Conservation (phyloP, 805 yeast species). For the Lachancea nothofagi region DNA sequence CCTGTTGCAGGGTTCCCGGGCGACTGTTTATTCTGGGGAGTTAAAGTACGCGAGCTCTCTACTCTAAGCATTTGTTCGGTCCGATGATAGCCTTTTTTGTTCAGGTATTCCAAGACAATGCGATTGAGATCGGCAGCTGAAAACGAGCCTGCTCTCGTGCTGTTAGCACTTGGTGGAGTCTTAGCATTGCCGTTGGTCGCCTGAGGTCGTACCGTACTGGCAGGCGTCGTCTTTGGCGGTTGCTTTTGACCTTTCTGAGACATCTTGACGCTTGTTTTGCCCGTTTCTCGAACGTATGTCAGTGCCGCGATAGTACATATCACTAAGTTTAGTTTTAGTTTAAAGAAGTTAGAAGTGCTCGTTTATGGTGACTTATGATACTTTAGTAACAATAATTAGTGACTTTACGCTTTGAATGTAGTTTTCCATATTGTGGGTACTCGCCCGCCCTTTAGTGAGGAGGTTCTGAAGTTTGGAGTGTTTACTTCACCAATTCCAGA, state of each 20-base stretch:
- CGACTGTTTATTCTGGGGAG: conserved; percentile 45
- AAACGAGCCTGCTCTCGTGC: conserved; percentile 31
- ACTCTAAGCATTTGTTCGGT: conserved; percentile 92
- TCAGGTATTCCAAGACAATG: conserved; percentile 86
- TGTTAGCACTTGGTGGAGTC: conserved; percentile 10
- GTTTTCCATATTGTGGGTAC: no score
- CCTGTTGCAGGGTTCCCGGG: conserved; percentile 44
- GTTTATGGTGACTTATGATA: no score
- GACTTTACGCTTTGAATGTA: no score
- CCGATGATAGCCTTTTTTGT: conserved; percentile 87
- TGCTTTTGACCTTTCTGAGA: conserved; percentile 12
- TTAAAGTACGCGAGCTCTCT: conserved; percentile 63
- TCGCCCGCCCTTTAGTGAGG: no score
- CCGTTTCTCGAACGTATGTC: no score
- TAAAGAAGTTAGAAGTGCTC: no score
- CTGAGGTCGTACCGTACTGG: conserved; percentile 10
- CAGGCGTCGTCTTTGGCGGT: conserved; percentile 7
- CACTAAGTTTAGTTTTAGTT: no score
- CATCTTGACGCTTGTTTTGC: conserved; percentile 4
- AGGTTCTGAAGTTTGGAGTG: no score
- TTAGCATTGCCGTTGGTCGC: conserved; percentile 13
- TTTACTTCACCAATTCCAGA: no score
- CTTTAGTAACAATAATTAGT: no score
- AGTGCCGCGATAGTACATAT: no score
- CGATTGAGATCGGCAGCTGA: conserved; percentile 86